Conservation (phyloP, 2,329 filamentous ascomycete genomes). For the Zymoseptoria brevis region DNA sequence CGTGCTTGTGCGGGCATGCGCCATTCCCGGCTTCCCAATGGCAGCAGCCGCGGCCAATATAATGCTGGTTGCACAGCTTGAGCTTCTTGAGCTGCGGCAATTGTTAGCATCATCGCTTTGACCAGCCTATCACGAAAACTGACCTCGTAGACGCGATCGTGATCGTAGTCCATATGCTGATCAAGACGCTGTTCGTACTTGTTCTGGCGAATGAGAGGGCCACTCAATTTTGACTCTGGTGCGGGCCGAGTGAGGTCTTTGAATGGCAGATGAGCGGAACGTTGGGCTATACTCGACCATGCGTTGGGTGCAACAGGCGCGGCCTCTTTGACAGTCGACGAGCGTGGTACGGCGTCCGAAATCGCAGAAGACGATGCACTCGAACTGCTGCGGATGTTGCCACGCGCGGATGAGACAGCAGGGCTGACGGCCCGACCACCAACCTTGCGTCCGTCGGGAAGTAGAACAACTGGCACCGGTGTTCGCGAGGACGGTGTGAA, state of each 20-base stretch:
- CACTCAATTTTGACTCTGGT: conserved; percentile 4
- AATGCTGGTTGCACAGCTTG: conserved; percentile 57
- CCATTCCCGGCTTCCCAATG: conserved; percentile 41
- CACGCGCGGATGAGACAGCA: background rate
- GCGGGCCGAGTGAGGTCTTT: conserved; percentile 15
- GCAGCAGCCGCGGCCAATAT: conserved; percentile 49
- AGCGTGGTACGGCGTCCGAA: conserved; percentile 9
- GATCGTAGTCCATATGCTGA: conserved; percentile 42
- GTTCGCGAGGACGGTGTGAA: conserved; percentile 21
- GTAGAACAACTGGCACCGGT: conserved; percentile 10
- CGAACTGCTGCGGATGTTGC: conserved; percentile 13
- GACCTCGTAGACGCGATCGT: conserved; percentile 47
- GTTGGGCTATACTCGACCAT: conserved; percentile 17
- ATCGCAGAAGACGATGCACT: conserved; percentile 15
- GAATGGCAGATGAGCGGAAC: conserved; percentile 13
- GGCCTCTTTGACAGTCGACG: background rate
- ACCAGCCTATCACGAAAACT: background rate
- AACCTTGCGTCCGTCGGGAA: conserved; percentile 7
- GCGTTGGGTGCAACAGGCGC: conserved; percentile 3
- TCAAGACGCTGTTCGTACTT: conserved; percentile 54
- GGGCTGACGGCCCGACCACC: conserved; percentile 1
- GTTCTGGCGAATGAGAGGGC: conserved; percentile 45
- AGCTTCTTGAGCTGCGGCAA: conserved; percentile 45
- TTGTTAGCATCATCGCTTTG: background rate
- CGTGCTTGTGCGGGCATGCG: conserved; percentile 49